Conservation (phyloP, 2,329 filamentous ascomycete species). For the Aspergillus puulaauensis region DNA sequence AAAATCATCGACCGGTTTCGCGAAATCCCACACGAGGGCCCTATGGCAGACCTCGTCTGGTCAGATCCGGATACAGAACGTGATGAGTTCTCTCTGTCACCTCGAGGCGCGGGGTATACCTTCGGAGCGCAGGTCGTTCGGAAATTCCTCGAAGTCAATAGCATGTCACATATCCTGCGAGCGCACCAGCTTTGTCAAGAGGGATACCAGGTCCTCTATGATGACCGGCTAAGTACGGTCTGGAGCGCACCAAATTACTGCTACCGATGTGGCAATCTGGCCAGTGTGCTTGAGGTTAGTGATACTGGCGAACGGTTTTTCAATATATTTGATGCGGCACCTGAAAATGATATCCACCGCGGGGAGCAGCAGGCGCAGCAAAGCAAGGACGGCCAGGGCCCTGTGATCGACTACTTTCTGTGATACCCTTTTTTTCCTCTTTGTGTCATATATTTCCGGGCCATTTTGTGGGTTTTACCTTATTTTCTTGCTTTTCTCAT, state of each 20-base stretch:
- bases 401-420: conserved; percentile 70
- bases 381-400: conserved; percentile 68
- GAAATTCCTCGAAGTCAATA: conserved; percentile 96
- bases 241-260: conserved; percentile 98
- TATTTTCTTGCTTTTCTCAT: conserved; percentile 18
- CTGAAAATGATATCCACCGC: conserved; percentile 85
- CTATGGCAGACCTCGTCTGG: conserved; percentile 99
- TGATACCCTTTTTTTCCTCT: conserved; percentile 45
- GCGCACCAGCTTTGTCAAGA: conserved; percentile 99
- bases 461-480: conserved; percentile 9
- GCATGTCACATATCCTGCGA: conserved; percentile 94
- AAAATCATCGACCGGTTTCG: conserved; percentile 99
- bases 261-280: conserved; percentile 95
- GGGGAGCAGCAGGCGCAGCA: conserved; percentile 72
- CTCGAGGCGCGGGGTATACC: conserved; percentile 91
- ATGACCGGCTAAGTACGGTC: conserved; percentile 90
- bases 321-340: conserved; percentile 96
- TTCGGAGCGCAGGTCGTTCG: conserved; percentile 97
- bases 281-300: conserved; percentile 93
- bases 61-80: conserved; percentile 96
- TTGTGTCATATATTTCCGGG: conserved; percentile 13
- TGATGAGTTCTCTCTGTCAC: conserved; percentile 93
- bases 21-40: conserved; percentile 96
- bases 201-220: conserved; percentile 94
- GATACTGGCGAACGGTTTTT: conserved; percentile 91